These are phyloP conservation scores for Zygosaccharomyces gambellarensis DNA, from an alignment of 805 yeast species.

Conservation along the genomic window DNA sequence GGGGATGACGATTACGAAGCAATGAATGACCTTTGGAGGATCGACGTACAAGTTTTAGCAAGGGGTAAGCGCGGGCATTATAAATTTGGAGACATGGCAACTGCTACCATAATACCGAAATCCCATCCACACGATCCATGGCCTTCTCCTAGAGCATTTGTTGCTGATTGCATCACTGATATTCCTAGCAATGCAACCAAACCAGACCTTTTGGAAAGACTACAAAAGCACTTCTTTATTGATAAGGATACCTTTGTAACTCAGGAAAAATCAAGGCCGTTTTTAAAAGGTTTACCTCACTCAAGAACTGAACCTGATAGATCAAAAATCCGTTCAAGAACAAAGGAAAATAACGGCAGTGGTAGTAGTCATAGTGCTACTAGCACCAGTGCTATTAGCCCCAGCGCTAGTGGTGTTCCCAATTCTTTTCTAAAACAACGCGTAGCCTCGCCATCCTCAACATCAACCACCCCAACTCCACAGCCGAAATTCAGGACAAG, in stretches of 20 bases:
- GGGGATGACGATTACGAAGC: slow-evolving; percentile 34
- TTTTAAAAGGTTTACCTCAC: slow-evolving; percentile 21
- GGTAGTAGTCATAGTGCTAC: background rate
- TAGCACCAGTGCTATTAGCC: background rate
- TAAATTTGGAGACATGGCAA: slow-evolving; percentile 37
- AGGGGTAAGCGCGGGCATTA: slow-evolving; percentile 35
- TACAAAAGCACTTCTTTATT: slow-evolving; percentile 21
- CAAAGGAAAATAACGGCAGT: slow-evolving; percentile 2
- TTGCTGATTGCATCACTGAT: slow-evolving; percentile 26
- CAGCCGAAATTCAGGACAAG: background rate
- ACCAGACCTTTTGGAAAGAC: slow-evolving; percentile 18
- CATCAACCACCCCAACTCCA: background rate
- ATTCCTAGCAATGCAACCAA: slow-evolving; percentile 10
- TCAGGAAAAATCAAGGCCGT: slow-evolving; percentile 8
- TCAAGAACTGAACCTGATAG: slow-evolving; percentile 10
- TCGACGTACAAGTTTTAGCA: slow-evolving; percentile 37
- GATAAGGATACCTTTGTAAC: slow-evolving; percentile 10
- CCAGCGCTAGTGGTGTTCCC: background rate
- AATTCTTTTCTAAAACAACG: slow-evolving; percentile 3
- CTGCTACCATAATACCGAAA: slow-evolving; percentile 32
- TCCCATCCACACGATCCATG: slow-evolving; percentile 15
- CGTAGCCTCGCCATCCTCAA: slow-evolving; percentile 3
- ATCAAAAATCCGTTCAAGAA: background rate
- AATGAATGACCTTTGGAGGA: slow-evolving; percentile 40
- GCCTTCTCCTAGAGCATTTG: slow-evolving; percentile 38